A percentile compares a stretch with the other conserved stretches of the same genome.
Conservation (phyloP, 768 basidiomycete species). For the Mycena floridula region DNA sequence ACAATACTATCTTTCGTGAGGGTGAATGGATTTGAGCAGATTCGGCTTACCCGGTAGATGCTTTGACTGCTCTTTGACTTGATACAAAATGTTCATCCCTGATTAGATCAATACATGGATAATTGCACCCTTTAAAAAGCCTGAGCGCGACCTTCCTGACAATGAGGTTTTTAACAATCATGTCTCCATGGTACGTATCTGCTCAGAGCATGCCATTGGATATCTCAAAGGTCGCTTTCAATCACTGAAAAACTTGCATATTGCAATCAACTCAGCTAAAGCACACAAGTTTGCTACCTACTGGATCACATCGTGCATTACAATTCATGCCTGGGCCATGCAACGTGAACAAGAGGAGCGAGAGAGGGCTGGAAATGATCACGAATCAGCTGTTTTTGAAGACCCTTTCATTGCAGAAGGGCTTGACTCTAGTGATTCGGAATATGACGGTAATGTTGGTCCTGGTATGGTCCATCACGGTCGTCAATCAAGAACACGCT, state of each 20-base stretch:
- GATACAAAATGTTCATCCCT: background rate
- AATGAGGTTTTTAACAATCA: too few relatives aligned
- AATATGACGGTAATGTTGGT: background rate
- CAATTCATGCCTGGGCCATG: constrained; percentile 23
- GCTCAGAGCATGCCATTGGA: constrained; percentile 33
- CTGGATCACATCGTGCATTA: constrained; percentile 27
- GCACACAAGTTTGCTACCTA: too few relatives aligned
- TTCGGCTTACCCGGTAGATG: constrained; percentile 29
- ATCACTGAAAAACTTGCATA: constrained; percentile 20
- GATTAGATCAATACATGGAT: constrained; percentile 16
- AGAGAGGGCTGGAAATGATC: constrained; percentile 3
- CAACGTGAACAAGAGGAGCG: constrained; percentile 20
- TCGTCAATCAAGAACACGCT: background rate
- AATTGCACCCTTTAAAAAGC: constrained; percentile 22
- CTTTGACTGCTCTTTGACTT: background rate
- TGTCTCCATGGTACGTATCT: constrained; percentile 26
- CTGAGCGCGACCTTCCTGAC: constrained; percentile 16
- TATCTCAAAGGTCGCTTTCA: constrained; percentile 40
- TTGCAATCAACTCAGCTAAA: constrained; percentile 15
- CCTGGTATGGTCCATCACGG: background rate
- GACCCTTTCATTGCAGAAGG: constrained; percentile 20
- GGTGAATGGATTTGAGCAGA: constrained; percentile 19
- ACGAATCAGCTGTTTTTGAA: constrained; percentile 2
- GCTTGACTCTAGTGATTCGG: constrained; percentile 4
- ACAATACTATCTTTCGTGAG: constrained; percentile 14